phyloP scores from a whole-genome alignment of 2,329 filamentous ascomycete genomes.

The Ascocoryne sarcoides region DNA sequence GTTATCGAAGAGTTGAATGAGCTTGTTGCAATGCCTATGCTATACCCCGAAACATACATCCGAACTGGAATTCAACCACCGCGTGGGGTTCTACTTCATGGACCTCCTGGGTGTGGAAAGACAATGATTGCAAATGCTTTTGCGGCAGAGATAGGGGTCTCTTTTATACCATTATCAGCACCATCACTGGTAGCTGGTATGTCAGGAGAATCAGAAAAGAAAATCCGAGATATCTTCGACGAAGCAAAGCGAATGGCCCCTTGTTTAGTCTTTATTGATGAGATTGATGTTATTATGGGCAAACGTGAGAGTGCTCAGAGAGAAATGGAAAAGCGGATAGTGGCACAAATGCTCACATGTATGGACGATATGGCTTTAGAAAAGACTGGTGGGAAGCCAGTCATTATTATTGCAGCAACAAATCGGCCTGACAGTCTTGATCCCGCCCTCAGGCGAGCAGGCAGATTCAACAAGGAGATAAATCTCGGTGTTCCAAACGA shows the following conservation, averaged over 20 bases:
- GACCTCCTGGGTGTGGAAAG: slow-evolving; percentile 79
- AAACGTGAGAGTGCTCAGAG: slow-evolving; percentile 76
- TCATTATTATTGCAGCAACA: slow-evolving; percentile 86
- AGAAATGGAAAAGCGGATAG: slow-evolving; percentile 84
- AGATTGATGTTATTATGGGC: slow-evolving; percentile 84
- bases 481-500: slow-evolving; percentile 84
- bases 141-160: slow-evolving; percentile 64
- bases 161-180: slow-evolving; percentile 74
- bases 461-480: slow-evolving; percentile 74
- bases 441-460: slow-evolving; percentile 63
- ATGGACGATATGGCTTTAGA: slow-evolving; percentile 75
- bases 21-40: slow-evolving; percentile 64
- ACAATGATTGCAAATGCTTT: slow-evolving; percentile 76
- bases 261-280: slow-evolving; percentile 84
- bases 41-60: slow-evolving; percentile 56
- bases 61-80: slow-evolving; percentile 59
- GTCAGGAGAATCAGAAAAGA: slow-evolving; percentile 84
- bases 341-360: slow-evolving; percentile 72
- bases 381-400: slow-evolving; percentile 64
- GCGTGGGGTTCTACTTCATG: slow-evolving; percentile 69
- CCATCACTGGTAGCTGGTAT: slow-evolving; percentile 77
- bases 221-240: slow-evolving; percentile 76
- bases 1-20: slow-evolving; percentile 62
- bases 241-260: slow-evolving; percentile 80
- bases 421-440: slow-evolving; percentile 83